Evolutionary conservation across 805 yeast genomes (phyloP), one percentile per base, ranked within the genome.

Genomic region (Ogataea ramenticola): DNA sequence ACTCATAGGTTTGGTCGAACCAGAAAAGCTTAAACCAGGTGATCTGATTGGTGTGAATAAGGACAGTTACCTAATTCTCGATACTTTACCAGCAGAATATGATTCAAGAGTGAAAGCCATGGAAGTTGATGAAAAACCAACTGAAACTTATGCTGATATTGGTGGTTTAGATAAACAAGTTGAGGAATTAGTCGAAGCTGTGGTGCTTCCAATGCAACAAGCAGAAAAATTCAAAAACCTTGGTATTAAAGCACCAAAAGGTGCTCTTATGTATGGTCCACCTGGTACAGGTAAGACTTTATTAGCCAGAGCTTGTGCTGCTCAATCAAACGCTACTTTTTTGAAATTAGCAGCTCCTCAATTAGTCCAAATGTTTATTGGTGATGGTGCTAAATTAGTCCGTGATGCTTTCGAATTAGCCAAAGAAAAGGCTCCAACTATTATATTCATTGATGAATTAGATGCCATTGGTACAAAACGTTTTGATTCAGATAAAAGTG

Each of bases 271-370:
- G 90, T 93, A 93, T 62, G 99, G 99, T 32, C 98, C 99, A 9
- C 99, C 99, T 43, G 99, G 99, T 64, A 93, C 99, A 1, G 99
- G 99, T 64, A 93, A 93, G 67, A 93, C 99, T 2, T 71, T 93
- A 48, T 74, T 93, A 53, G 99, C 99, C 10, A 82, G 96, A 63
- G 99, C 99, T 1, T 95, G 97, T 70, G 99, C 99, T 21, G 96
- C 97, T 43, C 98, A 93, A 65, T 87, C 98, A 1, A 89, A 90
- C 65, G 99, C 99, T 15, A 93, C 99, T 0, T 93, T 93, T 64
- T 74, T 93, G 61, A 87, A 95, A 61, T 76, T 93, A 45, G 98
- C 97, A 1, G 99, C 98, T 32, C 96, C 99, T 9, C 99, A 93
- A 66, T 79, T 93, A 51, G 97, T 93, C 44, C 99, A 93, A 64